Conservation (phyloP, 2,329 filamentous ascomycete species). For the Metarhizium album region DNA sequence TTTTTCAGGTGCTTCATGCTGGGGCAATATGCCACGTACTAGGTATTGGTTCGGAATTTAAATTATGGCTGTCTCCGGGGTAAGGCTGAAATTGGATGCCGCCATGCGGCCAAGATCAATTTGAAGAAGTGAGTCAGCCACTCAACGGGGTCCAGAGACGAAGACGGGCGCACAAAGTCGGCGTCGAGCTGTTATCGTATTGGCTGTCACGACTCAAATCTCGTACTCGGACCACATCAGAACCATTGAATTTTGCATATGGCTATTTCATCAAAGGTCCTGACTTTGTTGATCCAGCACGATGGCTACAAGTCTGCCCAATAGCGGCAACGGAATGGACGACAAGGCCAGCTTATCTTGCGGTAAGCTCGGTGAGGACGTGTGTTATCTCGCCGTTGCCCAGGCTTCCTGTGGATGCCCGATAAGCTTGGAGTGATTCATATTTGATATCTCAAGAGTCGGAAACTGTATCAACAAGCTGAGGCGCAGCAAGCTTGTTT, state of each 20-base stretch:
- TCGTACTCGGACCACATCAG: neutral
- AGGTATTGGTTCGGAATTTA: neutral
- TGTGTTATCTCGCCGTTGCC: constrained; percentile 3
- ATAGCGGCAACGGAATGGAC: neutral
- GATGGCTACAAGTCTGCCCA: neutral
- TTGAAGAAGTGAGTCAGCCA: too few relatives aligned
- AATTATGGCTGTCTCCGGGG: neutral
- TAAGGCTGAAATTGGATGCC: neutral
- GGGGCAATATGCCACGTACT: neutral
- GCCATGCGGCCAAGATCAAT: neutral
- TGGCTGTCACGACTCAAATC: neutral
- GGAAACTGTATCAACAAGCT: too few relatives aligned
- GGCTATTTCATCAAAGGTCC: too few relatives aligned
- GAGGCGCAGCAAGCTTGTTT: too few relatives aligned
- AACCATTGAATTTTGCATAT: neutral
- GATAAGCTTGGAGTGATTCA: constrained; percentile 1
- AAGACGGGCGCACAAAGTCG: too few relatives aligned
- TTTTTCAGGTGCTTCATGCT: neutral
- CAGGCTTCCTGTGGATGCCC: neutral
- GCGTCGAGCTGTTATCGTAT: neutral
- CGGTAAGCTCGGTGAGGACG: constrained; percentile 3
- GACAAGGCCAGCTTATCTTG: constrained; percentile 4
- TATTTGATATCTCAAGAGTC: neutral
- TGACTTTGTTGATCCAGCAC: neutral
- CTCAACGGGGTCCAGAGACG: too few relatives aligned